Evolutionary conservation across 305 asterid species (phyloP).

Genomic region (Plantago coronopus): DNA sequence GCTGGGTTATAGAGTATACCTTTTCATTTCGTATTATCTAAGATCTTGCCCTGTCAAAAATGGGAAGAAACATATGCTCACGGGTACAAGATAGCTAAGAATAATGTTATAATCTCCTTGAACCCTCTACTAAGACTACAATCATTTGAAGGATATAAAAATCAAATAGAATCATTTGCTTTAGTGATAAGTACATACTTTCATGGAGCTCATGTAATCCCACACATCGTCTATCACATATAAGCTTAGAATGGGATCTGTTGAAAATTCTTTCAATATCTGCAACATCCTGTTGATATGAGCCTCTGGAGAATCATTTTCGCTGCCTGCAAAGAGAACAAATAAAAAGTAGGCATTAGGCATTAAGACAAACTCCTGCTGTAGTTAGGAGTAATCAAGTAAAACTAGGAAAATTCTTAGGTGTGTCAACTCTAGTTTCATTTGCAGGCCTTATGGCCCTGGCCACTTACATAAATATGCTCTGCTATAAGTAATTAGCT

Average conservation of each 20-base stretch:
- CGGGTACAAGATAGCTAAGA: constrained; percentile 8
- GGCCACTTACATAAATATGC: too few species aligned
- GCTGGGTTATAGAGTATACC: too few species aligned
- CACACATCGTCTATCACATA: constrained; percentile 96
- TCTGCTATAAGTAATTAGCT: too few species aligned
- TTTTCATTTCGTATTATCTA: too few species aligned
- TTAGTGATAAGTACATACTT: constrained; percentile 46
- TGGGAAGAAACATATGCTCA: constrained; percentile 1
- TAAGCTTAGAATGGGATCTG: constrained; percentile 79
- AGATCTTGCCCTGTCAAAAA: neutral
- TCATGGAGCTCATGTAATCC: constrained; percentile 99
- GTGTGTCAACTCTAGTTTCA: too few species aligned
- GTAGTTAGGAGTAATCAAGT: too few species aligned
- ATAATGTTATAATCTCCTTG: constrained; percentile 14
- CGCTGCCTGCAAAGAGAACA: constrained; percentile 49
- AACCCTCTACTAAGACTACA: constrained; percentile 18
- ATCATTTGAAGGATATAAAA: constrained; percentile 11
- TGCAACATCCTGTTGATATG: constrained; percentile 81
- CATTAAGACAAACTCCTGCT: too few species aligned
- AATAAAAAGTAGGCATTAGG: neutral
- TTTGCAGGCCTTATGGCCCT: too few species aligned
- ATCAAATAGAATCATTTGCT: constrained; percentile 13
- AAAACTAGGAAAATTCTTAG: too few species aligned
- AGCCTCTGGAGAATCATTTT: constrained; percentile 65
- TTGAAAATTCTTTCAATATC: constrained; percentile 82